These are phyloP conservation scores for Beta macrorhiza DNA, from an alignment of 179 eudicot genomes.

Conservation along the genomic window DNA sequence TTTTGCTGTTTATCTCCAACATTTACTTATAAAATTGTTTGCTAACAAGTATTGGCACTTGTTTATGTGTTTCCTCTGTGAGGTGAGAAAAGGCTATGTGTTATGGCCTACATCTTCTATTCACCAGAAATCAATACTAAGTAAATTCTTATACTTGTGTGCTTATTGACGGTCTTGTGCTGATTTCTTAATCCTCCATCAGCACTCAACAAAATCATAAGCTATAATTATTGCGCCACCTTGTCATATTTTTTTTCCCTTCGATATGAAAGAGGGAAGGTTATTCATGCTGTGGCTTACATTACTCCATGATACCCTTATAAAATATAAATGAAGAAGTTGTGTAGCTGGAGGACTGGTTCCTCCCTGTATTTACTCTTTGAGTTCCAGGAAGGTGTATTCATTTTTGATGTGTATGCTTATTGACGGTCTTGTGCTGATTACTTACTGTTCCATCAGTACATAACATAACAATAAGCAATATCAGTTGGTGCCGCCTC, in stretches of 20 bases:
- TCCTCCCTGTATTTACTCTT: not conserved
- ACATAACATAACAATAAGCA: slow-evolving; percentile 33
- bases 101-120: too few relatives aligned
- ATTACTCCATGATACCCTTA: not conserved
- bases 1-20: too few relatives aligned
- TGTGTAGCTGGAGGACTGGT: not conserved
- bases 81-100: too few relatives aligned
- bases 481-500: slow-evolving; percentile 25
- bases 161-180: slow-evolving; percentile 52
- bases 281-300: slow-evolving; percentile 28
- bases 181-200: slow-evolving; percentile 19
- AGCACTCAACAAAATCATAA: slow-evolving; percentile 40
- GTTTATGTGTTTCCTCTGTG: too few relatives aligned
- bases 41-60: too few relatives aligned
- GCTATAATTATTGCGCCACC: slow-evolving; percentile 32
- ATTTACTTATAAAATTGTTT: too few relatives aligned
- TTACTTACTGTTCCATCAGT: slow-evolving; percentile 19
- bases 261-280: slow-evolving; percentile 6
- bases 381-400: not conserved
- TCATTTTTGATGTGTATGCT: slow-evolving; percentile 12
- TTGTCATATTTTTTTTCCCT: slow-evolving; percentile 21
- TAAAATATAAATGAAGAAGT: not conserved
- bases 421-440: slow-evolving; percentile 36
- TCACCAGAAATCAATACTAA: too few relatives aligned
- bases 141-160: slow-evolving; percentile 1